Base-by-base conservation (phyloP, 306 rosid species). In the Castanea sativa region DNA sequence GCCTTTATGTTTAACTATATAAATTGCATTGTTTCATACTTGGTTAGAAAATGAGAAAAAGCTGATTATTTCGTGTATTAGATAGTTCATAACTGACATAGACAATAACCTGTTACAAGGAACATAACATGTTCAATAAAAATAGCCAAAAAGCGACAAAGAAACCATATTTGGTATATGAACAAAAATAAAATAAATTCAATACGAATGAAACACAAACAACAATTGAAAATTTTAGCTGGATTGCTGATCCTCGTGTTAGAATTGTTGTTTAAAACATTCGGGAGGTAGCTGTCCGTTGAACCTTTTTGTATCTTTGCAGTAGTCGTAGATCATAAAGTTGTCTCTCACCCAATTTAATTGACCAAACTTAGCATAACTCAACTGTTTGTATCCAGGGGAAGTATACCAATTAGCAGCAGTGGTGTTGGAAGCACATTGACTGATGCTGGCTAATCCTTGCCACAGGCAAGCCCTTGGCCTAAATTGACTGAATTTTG, bases 401-500 rank as follows among this genome's bases (percentile, higher is more conserved):
- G 78, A 81, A 65, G 87, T 87, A 96, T 96, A 92, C 97, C 96
- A 94, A 79, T 94, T 92, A 49, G 68, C 82, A 51, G 76, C 73
- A 73, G 15, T 15, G 69, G 87, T 64, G 29, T 49, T 73, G 52
- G 79, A n/a, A 51, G 94, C 88, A 64, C 98, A 94, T 33, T 77
- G 83, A 38, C 25, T 75, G 65, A 88, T 86, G 85, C 97, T 92
- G 15, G 58, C 21, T 0, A 73, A 69, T 78, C 96, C 97, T 76
- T 84, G 30, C 94, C 92, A 94, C 53, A 80, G 82, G 86, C 98
- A 92, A 71, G 92, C 96, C 75, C 94, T 88, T 60, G 92, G 90
- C 77, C 98, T 85, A 45, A 94, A 92, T 45, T 58, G 81, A 13
- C 77, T 77, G 1, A 88, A 59, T 49, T 81, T 79, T 6, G 98